Percentiles rank a stretch among this genome's conserved stretches.
Conservation (phyloP, 768 basidiomycete genomes). For the Lactarius deliciosus region DNA sequence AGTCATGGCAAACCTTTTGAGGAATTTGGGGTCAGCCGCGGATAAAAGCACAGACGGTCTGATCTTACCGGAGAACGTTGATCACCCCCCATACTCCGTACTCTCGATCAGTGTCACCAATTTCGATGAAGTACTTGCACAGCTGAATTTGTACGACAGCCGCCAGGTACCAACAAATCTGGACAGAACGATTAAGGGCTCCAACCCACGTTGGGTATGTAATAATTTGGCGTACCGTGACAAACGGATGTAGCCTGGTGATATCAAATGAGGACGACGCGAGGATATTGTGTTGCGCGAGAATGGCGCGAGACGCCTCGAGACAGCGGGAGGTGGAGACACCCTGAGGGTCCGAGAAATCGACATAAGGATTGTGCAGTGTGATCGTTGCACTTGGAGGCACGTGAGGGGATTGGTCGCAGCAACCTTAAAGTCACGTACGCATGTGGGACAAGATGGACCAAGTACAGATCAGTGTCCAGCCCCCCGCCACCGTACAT, state of each 20-base stretch:
- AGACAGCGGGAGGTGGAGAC: slow-evolving; percentile 72
- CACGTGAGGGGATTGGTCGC: slow-evolving; percentile 22
- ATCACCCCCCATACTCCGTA: slow-evolving; percentile 86
- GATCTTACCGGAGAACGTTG: slow-evolving; percentile 70
- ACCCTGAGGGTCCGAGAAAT: slow-evolving; percentile 65
- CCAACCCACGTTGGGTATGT: neutral
- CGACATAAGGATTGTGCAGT: slow-evolving; percentile 79
- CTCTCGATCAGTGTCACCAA: slow-evolving; percentile 70
- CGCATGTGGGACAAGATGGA: slow-evolving; percentile 85
- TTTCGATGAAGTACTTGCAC: slow-evolving; percentile 84
- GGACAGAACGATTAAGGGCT: slow-evolving; percentile 18
- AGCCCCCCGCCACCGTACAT: slow-evolving; percentile 55
- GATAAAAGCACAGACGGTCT: neutral
- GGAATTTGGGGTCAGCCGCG: slow-evolving; percentile 49
- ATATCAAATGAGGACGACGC: slow-evolving; percentile 83
- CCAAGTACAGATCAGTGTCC: slow-evolving; percentile 86
- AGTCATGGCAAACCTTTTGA: slow-evolving; percentile 85
- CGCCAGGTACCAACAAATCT: slow-evolving; percentile 92
- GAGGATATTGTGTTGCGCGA: slow-evolving; percentile 72
- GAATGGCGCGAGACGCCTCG: slow-evolving; percentile 69
- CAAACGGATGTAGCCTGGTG: slow-evolving; percentile 77
- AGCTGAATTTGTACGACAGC: slow-evolving; percentile 84
- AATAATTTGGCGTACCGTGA: slow-evolving; percentile 53
- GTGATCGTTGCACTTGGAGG: slow-evolving; percentile 75
- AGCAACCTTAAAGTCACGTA: slow-evolving; percentile 42